Conservation (phyloP, 176 grass and related monocot genomes). For the Echinochloa phyllopogon region DNA sequence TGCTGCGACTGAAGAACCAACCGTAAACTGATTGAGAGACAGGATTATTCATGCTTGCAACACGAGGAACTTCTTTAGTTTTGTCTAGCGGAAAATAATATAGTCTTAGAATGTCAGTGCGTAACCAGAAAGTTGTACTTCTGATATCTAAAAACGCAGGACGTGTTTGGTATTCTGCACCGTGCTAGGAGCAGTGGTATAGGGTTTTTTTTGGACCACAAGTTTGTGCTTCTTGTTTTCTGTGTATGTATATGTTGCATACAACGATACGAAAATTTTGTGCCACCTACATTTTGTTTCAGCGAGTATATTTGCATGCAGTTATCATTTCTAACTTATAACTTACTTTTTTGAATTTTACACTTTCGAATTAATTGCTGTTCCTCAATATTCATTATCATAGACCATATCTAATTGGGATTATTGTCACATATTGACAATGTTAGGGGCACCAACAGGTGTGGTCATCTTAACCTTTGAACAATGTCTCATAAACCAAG, state of each 20-base stretch:
- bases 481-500: too few species aligned
- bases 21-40: neutral
- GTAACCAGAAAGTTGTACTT: neutral
- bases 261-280: neutral
- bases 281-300: neutral
- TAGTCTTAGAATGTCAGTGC: neutral
- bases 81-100: neutral
- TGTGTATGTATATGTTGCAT: neutral
- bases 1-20: slow-evolving; percentile 41
- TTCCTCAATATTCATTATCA: too few species aligned
- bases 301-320: neutral
- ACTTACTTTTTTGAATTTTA: neutral
- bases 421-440: too few species aligned
- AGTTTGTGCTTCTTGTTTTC: neutral
- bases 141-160: neutral
- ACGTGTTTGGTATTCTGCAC: neutral
- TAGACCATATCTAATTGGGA: too few species aligned
- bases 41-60: neutral
- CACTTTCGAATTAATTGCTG: neutral
- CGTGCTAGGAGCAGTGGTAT: neutral
- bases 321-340: neutral
- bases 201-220: neutral
- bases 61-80: neutral
- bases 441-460: too few species aligned
- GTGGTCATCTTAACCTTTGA: too few species aligned